Base-by-base conservation (phyloP, 345 rosid species). In the Corymbia maculata region DNA sequence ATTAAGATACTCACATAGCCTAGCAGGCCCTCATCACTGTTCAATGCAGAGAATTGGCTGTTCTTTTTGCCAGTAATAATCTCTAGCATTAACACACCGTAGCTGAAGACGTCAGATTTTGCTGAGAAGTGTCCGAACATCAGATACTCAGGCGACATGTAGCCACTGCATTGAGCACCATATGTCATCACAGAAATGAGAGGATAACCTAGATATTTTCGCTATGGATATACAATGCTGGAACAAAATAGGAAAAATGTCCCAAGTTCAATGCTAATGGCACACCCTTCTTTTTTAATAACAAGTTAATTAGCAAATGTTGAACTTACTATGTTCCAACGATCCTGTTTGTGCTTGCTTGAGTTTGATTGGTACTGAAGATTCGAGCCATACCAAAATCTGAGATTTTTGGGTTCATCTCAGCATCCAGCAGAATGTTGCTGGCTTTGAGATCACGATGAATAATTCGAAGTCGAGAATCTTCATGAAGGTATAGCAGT, bases 351-450 rank as follows among this genome's bases (percentile, higher is more conserved):
- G 98, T 96, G 45, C 88, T 94, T 52, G 85, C 90, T 51, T 86
- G 61, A 53, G 88, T 85, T 89, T 91, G 91, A 82, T 93, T 88
- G 16, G 88, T 89, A 13, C 91, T 92, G 24, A 94, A 92, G 45
- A 94, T 94, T 86, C 91, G 93, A 13, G 96, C 95, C 94, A 94
- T 91, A 52, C 98, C 96, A 87, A 96, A 95, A 87, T 96, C 98
- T 2, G 97, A 94, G 44, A 94, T 94, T 89, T 94, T 96, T 9
- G 96, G 92, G 59, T 90, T 93, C 97, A 95, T 92, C 0, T 92
- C 94, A 12, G 30, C 68, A 87, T 94, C 96, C 9, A 94, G 59
- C 49, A 94, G 86, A 64, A 95, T 85, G 86, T 96, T 94, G 89
- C 95, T 93, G 3, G 93, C 89, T 89, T 95, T 96, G 22, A 96